Conservation (phyloP, 169 alveolate species). For the Eimeria tenella region DNA sequence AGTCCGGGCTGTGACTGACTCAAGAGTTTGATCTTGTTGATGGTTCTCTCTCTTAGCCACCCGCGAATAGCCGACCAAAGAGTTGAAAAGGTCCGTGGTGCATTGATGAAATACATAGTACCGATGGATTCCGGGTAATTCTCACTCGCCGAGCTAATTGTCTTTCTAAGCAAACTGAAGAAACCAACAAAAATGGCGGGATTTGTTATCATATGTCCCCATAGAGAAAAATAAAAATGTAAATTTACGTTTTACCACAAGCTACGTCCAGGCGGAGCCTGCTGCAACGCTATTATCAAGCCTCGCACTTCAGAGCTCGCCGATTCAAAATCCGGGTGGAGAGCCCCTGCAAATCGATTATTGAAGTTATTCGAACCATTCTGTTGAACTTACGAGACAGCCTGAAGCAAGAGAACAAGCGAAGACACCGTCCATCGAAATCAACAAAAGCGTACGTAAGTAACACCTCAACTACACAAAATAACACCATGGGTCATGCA, state of each 20-base stretch:
- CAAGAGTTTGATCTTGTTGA: conserved; percentile 73
- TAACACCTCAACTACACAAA: no score
- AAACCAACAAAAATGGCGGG: no score
- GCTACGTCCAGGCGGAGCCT: background rate
- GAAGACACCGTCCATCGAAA: no score
- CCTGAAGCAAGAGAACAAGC: conserved; percentile 23
- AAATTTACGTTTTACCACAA: background rate
- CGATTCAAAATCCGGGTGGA: conserved; percentile 78
- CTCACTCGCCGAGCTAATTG: conserved; percentile 70
- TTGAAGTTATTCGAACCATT: conserved; percentile 73
- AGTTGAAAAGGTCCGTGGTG: conserved; percentile 74
- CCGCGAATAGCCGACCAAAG: conserved; percentile 77
- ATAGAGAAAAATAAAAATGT: background rate
- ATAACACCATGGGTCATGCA: no score
- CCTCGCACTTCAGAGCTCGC: conserved; percentile 68
- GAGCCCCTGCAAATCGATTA: conserved; percentile 77
- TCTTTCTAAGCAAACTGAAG: conserved; percentile 60
- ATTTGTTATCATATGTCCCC: background rate
- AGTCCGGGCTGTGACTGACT: background rate
- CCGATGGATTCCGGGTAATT: conserved; percentile 78
- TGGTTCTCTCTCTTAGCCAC: conserved; percentile 77
- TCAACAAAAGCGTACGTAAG: no score
- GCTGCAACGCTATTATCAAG: background rate
- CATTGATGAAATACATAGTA: conserved; percentile 74
- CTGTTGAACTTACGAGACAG: conserved; percentile 72